A percentile compares a stretch with the other conserved stretches of the same genome.
Conservation (phyloP, 2,329 filamentous ascomycete species). For the Penicillium sp. region DNA sequence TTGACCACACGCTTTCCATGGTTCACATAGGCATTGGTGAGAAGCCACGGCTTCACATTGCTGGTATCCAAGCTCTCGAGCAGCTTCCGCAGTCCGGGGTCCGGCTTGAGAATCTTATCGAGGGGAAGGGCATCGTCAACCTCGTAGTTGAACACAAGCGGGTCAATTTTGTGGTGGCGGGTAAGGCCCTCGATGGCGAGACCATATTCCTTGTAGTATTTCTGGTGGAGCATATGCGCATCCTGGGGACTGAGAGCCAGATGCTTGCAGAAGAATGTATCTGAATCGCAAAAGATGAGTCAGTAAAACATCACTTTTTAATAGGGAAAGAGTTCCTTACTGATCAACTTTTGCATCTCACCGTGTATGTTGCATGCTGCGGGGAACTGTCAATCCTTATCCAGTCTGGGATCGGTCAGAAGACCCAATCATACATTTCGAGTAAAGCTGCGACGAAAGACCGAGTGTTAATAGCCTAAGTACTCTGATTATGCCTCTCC, state of each 20-base stretch:
- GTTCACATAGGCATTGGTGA: conserved; percentile 92
- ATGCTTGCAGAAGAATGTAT: conserved; percentile 61
- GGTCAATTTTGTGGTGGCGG: conserved; percentile 89
- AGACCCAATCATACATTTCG: conserved; percentile 57
- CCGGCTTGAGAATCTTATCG: conserved; percentile 74
- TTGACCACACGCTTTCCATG: conserved; percentile 78
- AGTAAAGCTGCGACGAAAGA: conserved; percentile 59
- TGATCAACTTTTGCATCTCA: conserved; percentile 79
- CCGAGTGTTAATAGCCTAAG: conserved; percentile 10
- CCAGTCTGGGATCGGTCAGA: not conserved
- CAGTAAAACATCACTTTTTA: conserved; percentile 46
- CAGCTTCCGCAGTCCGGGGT: conserved; percentile 66
- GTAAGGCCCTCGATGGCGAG: conserved; percentile 95
- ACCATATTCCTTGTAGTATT: conserved; percentile 94
- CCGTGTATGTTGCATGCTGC: conserved; percentile 74
- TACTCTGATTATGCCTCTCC: too few relatives aligned
- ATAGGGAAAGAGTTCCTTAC: conserved; percentile 27
- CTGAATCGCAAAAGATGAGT: conserved; percentile 27
- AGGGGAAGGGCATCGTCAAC: conserved; percentile 93
- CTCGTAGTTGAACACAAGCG: conserved; percentile 86
- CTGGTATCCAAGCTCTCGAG: conserved; percentile 75
- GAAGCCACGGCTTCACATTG: conserved; percentile 86
- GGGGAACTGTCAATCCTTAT: conserved; percentile 12
- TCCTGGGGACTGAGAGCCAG: conserved; percentile 69
- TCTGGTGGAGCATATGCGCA: conserved; percentile 76